These are phyloP conservation scores for Petunia hybrid DNA, from an alignment of 305 asterid species.

Conservation along the genomic window DNA sequence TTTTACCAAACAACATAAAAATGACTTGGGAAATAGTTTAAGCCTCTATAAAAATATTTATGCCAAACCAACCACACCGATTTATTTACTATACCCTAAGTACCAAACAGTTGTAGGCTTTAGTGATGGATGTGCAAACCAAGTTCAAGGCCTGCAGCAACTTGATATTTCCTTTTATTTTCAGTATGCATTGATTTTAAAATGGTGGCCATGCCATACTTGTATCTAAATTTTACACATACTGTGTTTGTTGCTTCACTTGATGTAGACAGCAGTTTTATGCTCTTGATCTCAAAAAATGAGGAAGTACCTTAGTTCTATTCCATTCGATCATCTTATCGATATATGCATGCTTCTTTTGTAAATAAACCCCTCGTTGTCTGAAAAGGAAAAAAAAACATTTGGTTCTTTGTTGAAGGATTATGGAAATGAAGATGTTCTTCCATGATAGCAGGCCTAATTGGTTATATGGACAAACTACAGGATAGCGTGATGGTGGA, in stretches of 20 bases:
- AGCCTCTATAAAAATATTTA: neutral
- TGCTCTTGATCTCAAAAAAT: slow-evolving; percentile 20
- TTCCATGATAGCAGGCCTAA: neutral
- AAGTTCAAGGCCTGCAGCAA: neutral
- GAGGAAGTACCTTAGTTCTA: slow-evolving; percentile 15
- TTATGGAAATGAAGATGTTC: slow-evolving; percentile 7
- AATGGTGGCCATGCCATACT: neutral
- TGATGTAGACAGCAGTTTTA: neutral
- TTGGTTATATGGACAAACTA: slow-evolving; percentile 35
- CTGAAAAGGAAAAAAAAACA: slow-evolving; percentile 7
- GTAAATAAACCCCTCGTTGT: neutral
- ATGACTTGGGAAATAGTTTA: slow-evolving; percentile 5
- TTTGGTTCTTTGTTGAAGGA: neutral
- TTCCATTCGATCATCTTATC: slow-evolving; percentile 6
- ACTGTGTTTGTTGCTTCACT: slow-evolving; percentile 13
- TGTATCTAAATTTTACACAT: slow-evolving; percentile 26
- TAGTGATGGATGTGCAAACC: neutral
- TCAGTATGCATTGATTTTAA: neutral
- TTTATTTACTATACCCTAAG: slow-evolving; percentile 21
- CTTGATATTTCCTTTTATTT: slow-evolving; percentile 8
- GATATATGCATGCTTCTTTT: neutral
- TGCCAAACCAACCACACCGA: neutral
- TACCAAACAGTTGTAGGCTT: slow-evolving; percentile 16
- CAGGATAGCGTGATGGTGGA: slow-evolving; percentile 60
- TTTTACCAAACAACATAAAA: neutral